phyloP scores from a whole-genome alignment of 257 asterid genomes.

The Ocimum tenuiflorum region DNA sequence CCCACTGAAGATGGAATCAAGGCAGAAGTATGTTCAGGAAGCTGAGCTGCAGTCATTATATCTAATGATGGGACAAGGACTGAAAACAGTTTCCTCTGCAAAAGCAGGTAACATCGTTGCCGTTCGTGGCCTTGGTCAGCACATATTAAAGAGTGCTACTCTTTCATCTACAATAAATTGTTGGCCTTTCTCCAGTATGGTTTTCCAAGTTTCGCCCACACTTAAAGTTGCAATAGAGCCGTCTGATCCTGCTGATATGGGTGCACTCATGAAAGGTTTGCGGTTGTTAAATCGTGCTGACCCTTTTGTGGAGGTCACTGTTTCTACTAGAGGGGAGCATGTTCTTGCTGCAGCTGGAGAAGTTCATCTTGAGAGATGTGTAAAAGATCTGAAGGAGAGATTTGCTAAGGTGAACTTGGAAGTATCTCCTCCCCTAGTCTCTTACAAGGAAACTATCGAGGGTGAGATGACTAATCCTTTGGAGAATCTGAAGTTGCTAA shows the following conservation, averaged over 20 bases:
- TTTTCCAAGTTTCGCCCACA: slow-evolving; percentile 85
- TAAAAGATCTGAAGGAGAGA: slow-evolving; percentile 80
- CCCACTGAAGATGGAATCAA: slow-evolving; percentile 57
- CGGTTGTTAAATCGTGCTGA: slow-evolving; percentile 86
- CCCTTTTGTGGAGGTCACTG: slow-evolving; percentile 86
- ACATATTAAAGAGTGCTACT: slow-evolving; percentile 87
- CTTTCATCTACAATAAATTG: slow-evolving; percentile 68
- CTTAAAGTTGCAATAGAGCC: slow-evolving; percentile 95
- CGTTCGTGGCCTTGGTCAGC: slow-evolving; percentile 86
- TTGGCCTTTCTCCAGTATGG: slow-evolving; percentile 97
- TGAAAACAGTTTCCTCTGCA: slow-evolving; percentile 67
- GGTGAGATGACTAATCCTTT: slow-evolving; percentile 46
- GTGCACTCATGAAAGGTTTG: slow-evolving; percentile 70
- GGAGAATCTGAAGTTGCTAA: slow-evolving; percentile 55
- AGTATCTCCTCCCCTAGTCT: slow-evolving; percentile 90
- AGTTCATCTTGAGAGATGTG: slow-evolving; percentile 92
- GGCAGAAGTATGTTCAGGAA: slow-evolving; percentile 82
- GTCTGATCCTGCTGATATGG: slow-evolving; percentile 87
- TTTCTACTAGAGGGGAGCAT: slow-evolving; percentile 85
- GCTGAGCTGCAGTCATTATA: slow-evolving; percentile 67
- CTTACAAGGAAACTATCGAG: slow-evolving; percentile 83
- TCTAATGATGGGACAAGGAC: slow-evolving; percentile 93
- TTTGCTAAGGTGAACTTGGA: slow-evolving; percentile 75
- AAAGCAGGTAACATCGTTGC: slow-evolving; percentile 84
- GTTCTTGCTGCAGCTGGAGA: slow-evolving; percentile 98